phyloP scores from a whole-genome alignment of 1,139 yeast genomes.

The Lodderomyces beijingensis region DNA sequence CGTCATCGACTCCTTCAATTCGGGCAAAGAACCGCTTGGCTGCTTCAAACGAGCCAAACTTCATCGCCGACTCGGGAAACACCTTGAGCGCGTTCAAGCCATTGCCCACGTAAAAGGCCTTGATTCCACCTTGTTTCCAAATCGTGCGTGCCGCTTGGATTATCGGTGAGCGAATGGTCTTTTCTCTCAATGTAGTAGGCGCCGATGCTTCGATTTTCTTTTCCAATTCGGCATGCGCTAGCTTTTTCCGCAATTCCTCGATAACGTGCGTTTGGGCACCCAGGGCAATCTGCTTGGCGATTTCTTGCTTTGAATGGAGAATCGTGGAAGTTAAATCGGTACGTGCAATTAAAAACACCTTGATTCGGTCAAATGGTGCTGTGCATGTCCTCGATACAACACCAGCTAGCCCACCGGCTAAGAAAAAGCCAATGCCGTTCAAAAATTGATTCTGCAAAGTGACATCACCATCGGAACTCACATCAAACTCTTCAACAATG shows the following conservation, averaged over 20 bases:
- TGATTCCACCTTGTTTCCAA: conserved; percentile 85
- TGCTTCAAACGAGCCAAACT: conserved; percentile 92
- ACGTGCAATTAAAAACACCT: conserved; percentile 89
- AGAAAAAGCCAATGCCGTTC: conserved; percentile 82
- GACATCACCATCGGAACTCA: conserved; percentile 89
- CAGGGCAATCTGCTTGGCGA: conserved; percentile 39
- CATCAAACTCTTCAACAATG: conserved; percentile 73
- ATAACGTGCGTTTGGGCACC: conserved; percentile 35
- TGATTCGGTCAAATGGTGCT: conserved; percentile 93
- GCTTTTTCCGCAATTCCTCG: conserved; percentile 31
- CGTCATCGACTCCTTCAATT: conserved; percentile 73
- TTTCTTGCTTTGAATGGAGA: conserved; percentile 50
- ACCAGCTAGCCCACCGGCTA: conserved; percentile 95
- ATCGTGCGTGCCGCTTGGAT: conserved; percentile 76
- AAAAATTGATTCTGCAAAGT: conserved; percentile 74
- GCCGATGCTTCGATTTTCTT: conserved; percentile 17
- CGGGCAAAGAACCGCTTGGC: conserved; percentile 73
- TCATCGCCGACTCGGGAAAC: conserved; percentile 96
- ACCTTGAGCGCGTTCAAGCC: conserved; percentile 92
- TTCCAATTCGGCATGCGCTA: conserved; percentile 22
- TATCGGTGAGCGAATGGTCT: conserved; percentile 59
- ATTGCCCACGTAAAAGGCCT: conserved; percentile 89
- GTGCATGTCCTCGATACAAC: conserved; percentile 96
- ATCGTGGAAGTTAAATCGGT: conserved; percentile 74
- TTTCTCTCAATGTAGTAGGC: conserved; percentile 18